phyloP scores from a whole-genome alignment of 225 moss, liverwort and hornwort species.

The Asterella californica region DNA sequence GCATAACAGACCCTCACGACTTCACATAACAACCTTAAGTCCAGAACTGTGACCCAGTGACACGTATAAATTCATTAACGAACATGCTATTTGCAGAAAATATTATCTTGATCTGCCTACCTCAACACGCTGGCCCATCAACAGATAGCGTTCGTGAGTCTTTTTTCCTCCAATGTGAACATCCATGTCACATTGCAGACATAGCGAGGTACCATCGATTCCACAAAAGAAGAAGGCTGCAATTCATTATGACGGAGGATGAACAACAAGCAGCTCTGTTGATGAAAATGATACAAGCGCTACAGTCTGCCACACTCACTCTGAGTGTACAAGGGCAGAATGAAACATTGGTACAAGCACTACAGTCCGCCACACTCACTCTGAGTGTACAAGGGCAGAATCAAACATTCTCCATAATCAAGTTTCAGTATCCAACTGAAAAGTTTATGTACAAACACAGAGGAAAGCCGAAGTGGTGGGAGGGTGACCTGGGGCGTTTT shows the following conservation, averaged over 20 bases:
- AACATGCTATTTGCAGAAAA: no score
- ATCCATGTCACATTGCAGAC: constrained; percentile 96
- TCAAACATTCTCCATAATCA: background rate
- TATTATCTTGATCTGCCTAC: constrained; percentile 23
- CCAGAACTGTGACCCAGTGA: no score
- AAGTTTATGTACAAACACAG: no score
- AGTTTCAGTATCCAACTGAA: background rate
- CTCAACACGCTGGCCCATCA: constrained; percentile 96
- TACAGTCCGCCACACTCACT: background rate
- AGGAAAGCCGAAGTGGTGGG: background rate
- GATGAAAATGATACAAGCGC: background rate
- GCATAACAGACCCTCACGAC: no score
- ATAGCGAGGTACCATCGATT: constrained; percentile 93
- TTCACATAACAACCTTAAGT: no score
- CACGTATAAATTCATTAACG: no score
- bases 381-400: background rate
- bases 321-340: background rate
- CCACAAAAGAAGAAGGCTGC: constrained; percentile 98
- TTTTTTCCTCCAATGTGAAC: constrained; percentile 95
- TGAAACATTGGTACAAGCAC: background rate
- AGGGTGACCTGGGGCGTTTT: constrained; percentile 72
- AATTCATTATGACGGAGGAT: background rate
- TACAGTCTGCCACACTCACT: background rate
- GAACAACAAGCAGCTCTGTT: background rate
- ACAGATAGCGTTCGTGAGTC: constrained; percentile 82